phyloP scores from a whole-genome alignment of 1,284 basidiomycete genomes.

The Wolfiporia cocos region DNA sequence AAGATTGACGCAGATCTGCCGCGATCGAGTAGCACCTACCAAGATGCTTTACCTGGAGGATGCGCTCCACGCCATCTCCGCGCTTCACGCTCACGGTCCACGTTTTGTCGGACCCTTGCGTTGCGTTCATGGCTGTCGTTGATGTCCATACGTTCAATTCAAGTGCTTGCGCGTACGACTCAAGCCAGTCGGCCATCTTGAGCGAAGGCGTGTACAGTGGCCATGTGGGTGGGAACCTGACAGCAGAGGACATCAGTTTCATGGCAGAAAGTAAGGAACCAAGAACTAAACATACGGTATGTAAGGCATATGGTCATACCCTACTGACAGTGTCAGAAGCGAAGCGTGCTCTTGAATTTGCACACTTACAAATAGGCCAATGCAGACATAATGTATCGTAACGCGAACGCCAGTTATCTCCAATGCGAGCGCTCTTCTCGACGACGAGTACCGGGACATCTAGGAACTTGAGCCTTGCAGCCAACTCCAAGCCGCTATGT shows the following conservation, averaged over 20 bases:
- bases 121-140: constrained; percentile 18
- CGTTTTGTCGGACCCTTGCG: constrained; percentile 23
- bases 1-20: too few species aligned
- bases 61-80: constrained; percentile 17
- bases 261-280: background rate
- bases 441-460: constrained; percentile 43
- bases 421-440: constrained; percentile 43
- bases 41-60: constrained; percentile 7
- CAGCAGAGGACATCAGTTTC: constrained; percentile 16
- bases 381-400: constrained; percentile 53
- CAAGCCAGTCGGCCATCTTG: constrained; percentile 57
- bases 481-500: constrained; percentile 49
- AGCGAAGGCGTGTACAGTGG: constrained; percentile 7
- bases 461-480: constrained; percentile 46
- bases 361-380: constrained; percentile 46
- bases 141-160: constrained; percentile 56
- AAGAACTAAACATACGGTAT: constrained; percentile 1
- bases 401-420: constrained; percentile 48
- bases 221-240: constrained; percentile 9
- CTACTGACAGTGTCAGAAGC: background rate
- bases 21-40: constrained; percentile 31
- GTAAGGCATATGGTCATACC: constrained; percentile 8
- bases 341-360: constrained; percentile 3
- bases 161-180: constrained; percentile 51
- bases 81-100: constrained; percentile 29